Evolutionary conservation across 495 filamentous ascomycete species (phyloP).

Genomic region (Aspergillus sclerotioniger): DNA sequence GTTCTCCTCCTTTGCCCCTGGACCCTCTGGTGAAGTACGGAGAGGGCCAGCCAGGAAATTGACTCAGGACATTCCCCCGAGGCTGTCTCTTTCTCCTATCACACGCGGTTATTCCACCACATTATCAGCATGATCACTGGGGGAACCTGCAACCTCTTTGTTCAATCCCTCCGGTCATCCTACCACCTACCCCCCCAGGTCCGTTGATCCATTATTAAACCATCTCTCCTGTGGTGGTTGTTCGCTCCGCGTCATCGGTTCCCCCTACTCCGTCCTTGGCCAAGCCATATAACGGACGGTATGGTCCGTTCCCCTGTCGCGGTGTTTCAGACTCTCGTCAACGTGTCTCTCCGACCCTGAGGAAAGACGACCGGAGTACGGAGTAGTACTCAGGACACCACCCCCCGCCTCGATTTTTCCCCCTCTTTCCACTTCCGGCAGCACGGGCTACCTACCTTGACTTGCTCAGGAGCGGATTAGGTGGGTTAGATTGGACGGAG

Average conservation of each 20-base stretch:
- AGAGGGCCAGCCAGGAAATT: neutral
- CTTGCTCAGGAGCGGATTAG: neutral
- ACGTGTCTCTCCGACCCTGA: conserved; percentile 12
- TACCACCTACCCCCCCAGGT: neutral
- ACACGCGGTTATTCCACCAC: too few species aligned
- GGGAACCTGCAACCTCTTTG: neutral
- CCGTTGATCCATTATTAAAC: neutral
- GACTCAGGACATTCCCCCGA: too few species aligned
- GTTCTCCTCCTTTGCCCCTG: neutral
- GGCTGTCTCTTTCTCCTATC: too few species aligned
- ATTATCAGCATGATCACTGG: too few species aligned
- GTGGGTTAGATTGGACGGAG: neutral
- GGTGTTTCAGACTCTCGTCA: conserved; percentile 9
- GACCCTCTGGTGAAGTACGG: neutral
- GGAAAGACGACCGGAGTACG: neutral
- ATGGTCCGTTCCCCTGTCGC: conserved; percentile 7
- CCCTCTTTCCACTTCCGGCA: conserved; percentile 2
- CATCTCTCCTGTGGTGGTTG: neutral
- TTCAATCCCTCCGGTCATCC: neutral
- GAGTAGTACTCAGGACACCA: neutral
- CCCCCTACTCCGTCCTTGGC: neutral
- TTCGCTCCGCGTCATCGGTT: conserved; percentile 6
- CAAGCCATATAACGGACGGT: conserved; percentile 3
- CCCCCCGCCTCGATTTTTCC: conserved; percentile 8
- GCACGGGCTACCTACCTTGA: neutral